These are phyloP conservation scores for Aphanomyces invadans DNA, from an alignment of 352 stramenopile species.

Conservation along the genomic window DNA sequence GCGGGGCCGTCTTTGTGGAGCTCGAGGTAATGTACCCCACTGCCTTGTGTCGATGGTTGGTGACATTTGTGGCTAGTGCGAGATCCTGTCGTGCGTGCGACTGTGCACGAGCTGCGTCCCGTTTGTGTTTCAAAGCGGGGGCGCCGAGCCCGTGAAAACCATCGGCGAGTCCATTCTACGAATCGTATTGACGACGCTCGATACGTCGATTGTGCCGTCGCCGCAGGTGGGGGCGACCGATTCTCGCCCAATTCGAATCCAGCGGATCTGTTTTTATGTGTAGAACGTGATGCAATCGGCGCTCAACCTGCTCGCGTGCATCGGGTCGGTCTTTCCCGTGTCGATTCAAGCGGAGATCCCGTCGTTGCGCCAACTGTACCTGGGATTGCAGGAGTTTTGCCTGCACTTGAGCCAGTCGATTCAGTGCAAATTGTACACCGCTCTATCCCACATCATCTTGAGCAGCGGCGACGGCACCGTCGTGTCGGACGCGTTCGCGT, in stretches of 20 bases:
- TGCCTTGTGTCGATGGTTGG: no score
- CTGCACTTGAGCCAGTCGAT: constrained; percentile 58
- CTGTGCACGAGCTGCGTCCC: constrained; percentile 52
- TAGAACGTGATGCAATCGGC: constrained; percentile 52
- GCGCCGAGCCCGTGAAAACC: constrained; percentile 27
- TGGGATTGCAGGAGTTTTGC: constrained; percentile 66
- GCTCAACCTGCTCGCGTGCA: constrained; percentile 55
- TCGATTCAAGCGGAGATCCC: constrained; percentile 56
- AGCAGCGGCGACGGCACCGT: constrained; percentile 33
- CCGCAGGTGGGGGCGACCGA: constrained; percentile 27
- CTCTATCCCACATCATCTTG: constrained; percentile 71
- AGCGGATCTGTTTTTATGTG: no score
- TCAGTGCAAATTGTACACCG: constrained; percentile 68
- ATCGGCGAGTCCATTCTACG: constrained; percentile 40
- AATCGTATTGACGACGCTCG: constrained; percentile 47
- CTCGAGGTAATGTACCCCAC: no score
- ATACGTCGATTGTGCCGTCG: constrained; percentile 58
- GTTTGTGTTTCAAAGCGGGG: constrained; percentile 48
- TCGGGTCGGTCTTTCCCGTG: constrained; percentile 56
- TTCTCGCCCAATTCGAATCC: no score
- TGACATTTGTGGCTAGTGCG: constrained; percentile 31
- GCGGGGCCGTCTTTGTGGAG: constrained; percentile 44
- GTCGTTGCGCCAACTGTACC: constrained; percentile 60
- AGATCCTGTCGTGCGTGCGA: constrained; percentile 51
- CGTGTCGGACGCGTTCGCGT: not conserved